These are phyloP conservation scores for Evansstolkia leycettana DNA, from an alignment of 495 filamentous ascomycete genomes.

Conservation along the genomic window DNA sequence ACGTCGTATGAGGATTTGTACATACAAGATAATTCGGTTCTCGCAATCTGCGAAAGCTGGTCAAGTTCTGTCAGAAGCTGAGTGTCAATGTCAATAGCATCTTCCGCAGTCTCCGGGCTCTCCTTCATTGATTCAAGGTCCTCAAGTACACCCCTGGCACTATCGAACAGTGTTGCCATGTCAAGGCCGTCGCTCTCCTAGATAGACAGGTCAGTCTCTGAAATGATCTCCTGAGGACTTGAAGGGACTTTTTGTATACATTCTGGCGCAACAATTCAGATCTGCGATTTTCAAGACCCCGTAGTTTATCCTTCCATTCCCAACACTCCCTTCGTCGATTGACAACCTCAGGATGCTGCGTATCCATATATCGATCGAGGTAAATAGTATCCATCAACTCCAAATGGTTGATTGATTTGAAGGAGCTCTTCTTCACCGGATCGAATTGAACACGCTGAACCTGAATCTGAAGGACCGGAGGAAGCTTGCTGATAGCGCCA, in stretches of 20 bases:
- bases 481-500: conserved; percentile 61
- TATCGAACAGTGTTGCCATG: conserved; percentile 19
- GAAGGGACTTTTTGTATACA: conserved; percentile 16
- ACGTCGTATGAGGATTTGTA: too few species aligned
- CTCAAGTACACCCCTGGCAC: conserved; percentile 16
- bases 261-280: conserved; percentile 31
- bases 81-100: conserved; percentile 18
- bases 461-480: conserved; percentile 79
- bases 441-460: conserved; percentile 71
- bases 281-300: conserved; percentile 36
- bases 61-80: conserved; percentile 19
- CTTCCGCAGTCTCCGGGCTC: conserved; percentile 11
- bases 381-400: conserved; percentile 65
- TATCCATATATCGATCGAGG: conserved; percentile 82
- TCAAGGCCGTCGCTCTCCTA: conserved; percentile 24
- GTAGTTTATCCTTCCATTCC: conserved; percentile 58
- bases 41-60: conserved; percentile 17
- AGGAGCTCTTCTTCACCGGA: conserved; percentile 40
- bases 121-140: conserved; percentile 17
- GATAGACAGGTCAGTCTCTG: conserved; percentile 3
- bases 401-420: conserved; percentile 71
- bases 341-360: conserved; percentile 43
- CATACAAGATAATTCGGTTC: conserved; percentile 28
- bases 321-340: conserved; percentile 54
- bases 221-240: conserved; percentile 12